phyloP scores from a whole-genome alignment of 169 alveolate species.

The Eimeria acervulina region DNA sequence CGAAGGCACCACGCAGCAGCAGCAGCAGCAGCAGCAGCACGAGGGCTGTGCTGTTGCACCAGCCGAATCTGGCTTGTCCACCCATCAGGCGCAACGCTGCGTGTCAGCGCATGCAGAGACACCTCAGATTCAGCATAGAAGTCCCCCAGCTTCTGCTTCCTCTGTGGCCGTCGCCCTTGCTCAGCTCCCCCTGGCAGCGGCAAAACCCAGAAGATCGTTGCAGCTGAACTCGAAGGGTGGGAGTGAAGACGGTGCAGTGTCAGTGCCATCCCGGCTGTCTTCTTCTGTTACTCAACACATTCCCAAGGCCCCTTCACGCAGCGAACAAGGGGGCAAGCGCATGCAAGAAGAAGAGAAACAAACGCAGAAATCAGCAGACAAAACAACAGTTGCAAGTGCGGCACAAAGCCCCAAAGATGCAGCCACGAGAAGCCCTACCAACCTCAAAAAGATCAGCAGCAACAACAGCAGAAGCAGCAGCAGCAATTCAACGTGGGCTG shows the following conservation, averaged over 20 bases:
- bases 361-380: background rate
- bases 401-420: background rate
- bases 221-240: background rate
- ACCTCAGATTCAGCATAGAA: background rate
- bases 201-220: background rate
- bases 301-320: background rate
- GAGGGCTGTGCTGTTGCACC: background rate
- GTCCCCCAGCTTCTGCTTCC: background rate
- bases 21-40: constrained; percentile 26
- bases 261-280: background rate
- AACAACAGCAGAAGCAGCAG: constrained; percentile 22
- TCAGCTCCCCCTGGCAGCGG: background rate
- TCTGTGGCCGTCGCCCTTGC: background rate
- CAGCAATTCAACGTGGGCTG: background rate
- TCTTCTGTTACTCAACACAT: background rate
- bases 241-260: background rate
- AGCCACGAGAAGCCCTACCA: background rate
- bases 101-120: background rate
- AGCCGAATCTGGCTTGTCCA: background rate
- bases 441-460: background rate
- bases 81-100: background rate
- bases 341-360: background rate
- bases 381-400: background rate
- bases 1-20: constrained; percentile 25
- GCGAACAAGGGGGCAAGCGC: background rate